Base-by-base conservation (phyloP, 164 flowering plant species). In the Chimonanthus salicifolius region DNA sequence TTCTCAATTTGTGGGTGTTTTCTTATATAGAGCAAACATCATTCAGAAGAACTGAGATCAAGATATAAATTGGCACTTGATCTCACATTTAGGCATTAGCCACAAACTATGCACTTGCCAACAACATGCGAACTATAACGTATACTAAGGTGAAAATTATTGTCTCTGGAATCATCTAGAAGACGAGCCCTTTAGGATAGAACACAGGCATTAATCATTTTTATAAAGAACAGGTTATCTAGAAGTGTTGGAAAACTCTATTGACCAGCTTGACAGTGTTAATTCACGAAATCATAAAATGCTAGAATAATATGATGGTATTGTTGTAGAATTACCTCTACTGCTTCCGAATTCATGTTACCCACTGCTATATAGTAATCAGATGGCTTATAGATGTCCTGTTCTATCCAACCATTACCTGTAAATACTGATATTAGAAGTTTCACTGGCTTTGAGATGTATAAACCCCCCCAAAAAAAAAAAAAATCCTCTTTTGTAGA, bases 281-380 rank as follows among this genome's bases (percentile, higher is more conserved):
- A 33, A 33, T 33, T 33, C 33, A 33, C 0, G 33, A 33, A 33
- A 33, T 33, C 33, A 33, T 33, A 33, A 33, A 33, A 33, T 33
- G 33, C 33, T 0, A 33, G 1, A 33, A 33, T 2, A 54, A 3
- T 13, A 54, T 54, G 60, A 54, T 54, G 60, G 15, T 50, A 13
- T 11, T 8, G 2, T 16, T 68, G 58, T 16, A 33, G 49, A 68
- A 67, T 71, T 79, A 88, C 96, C 97, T 88, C 80, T 16, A 85
- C 85, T 18, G 71, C 81, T 71, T 85, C 82, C 20, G 78, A 62
- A 71, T 89, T 82, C 68, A 85, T 69, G 78, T 92, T 90, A 20
- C 88, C 88, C 18, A 90, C 85, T 47, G 91, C 94, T 75, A 90
- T 77, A 79, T 87, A 92, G 77, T 92, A 89, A 73, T 62, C 71